Evolutionary conservation across 2,329 filamentous ascomycete genomes (phyloP).

Genomic region (Aspergillus fumigatiaffinis): DNA sequence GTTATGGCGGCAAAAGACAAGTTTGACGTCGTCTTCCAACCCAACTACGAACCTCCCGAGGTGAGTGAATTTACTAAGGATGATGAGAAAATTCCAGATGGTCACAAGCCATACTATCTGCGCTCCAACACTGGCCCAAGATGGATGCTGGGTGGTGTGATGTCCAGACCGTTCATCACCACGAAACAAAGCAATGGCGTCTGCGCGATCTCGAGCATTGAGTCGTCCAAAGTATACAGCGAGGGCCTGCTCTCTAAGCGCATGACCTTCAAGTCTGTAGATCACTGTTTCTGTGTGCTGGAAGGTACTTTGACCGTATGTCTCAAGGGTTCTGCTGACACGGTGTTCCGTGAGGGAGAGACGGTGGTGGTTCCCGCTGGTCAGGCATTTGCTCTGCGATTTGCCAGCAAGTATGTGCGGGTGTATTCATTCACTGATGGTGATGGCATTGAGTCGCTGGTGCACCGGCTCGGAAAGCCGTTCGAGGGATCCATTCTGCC

Average conservation of each 20-base stretch:
- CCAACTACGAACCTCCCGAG: constrained; percentile 46
- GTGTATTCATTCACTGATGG: constrained; percentile 50
- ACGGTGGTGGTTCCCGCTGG: constrained; percentile 48
- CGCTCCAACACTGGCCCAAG: constrained; percentile 43
- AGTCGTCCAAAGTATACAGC: constrained; percentile 37
- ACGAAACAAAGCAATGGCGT: constrained; percentile 46
- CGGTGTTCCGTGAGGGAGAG: constrained; percentile 44
- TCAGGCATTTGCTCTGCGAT: constrained; percentile 43
- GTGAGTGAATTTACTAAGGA: constrained; percentile 25
- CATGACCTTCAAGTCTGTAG: constrained; percentile 45
- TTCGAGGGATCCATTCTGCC: constrained; percentile 38
- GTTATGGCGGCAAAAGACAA: constrained; percentile 53
- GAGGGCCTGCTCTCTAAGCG: constrained; percentile 33
- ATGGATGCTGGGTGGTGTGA: constrained; percentile 32
- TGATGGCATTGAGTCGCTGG: constrained; percentile 46
- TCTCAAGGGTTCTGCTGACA: constrained; percentile 33
- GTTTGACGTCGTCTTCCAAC: constrained; percentile 54
- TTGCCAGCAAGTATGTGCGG: constrained; percentile 46
- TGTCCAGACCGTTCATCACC: constrained; percentile 45
- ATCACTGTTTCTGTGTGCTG: constrained; percentile 51
- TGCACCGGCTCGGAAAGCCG: constrained; percentile 36
- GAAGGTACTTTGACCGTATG: constrained; percentile 46
- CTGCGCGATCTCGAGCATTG: constrained; percentile 54
- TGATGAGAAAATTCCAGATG: constrained; percentile 21
- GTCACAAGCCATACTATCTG: constrained; percentile 47